Base-by-base conservation (phyloP, 768 basidiomycete species). In the Leccinellum albellum region DNA sequence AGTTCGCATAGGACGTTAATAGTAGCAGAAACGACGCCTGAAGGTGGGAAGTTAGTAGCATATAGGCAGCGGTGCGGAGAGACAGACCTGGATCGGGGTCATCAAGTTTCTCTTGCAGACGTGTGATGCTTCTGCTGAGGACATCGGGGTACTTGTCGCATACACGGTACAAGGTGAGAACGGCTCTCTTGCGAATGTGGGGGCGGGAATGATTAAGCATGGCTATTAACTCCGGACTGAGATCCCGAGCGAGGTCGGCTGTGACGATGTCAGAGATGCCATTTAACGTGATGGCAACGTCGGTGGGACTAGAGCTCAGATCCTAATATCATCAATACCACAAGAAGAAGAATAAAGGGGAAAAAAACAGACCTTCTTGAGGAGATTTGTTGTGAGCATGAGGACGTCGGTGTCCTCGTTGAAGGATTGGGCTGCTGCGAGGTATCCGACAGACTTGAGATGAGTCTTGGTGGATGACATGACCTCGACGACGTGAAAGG, bases 401-500 rank as follows among this genome's bases (percentile, higher is more conserved):
- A 98, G 85, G 23, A 98, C 96, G 64, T 98, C 97, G 1, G 97
- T 98, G 56, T 96, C 92, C 63, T 92, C 84, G 45, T 87, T 81
- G 71, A 98, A 99, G 1, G 94, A 95, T 74, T 94, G 86, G 42
- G 84, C 73, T 4, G 97, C 94, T 2, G 91, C 97, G 23, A 99
- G 87, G 73, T 99, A 98, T 13, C 97, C 97, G 50, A 98, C 88
- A 26, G 84, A 86, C 79, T 99, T 99, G 62, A 98, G 80, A 74
- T 98, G 95, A 62, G 88, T 83, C 69, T 87, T 87, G 4, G 89
- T 77, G 4, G 94, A 94, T 35, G 94, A 94, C 97, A 99, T 99
- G 71, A 96, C 94, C 69, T 99, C 97, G 6, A 98, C 88, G 53
- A 99, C 89, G 71, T 96, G 87, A 66, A 99, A 99, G 8, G 97